Evolutionary conservation across 2,329 filamentous ascomycete species (phyloP).

Genomic region (Stagonosporopsis chrysanthemi): DNA sequence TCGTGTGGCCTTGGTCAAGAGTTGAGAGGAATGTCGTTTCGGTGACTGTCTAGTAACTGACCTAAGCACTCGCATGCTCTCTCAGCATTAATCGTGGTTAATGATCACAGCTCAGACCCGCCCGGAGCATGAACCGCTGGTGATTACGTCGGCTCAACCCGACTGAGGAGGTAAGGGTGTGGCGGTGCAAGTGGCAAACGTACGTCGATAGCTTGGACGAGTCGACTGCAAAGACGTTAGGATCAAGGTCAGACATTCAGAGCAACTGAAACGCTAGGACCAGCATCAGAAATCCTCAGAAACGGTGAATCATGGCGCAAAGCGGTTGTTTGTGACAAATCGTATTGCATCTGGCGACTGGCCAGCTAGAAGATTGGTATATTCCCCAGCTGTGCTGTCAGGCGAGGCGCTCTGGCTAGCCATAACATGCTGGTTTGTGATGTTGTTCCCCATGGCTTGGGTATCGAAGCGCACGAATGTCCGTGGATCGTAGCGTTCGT

Average conservation of each 20-base stretch:
- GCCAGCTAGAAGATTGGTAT: not conserved
- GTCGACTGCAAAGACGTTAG: not conserved
- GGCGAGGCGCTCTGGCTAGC: not conserved
- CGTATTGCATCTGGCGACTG: not conserved
- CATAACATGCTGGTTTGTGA: not conserved
- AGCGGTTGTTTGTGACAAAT: not conserved
- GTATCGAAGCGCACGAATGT: not conserved
- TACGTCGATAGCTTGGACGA: not conserved
- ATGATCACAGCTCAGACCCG: not conserved
- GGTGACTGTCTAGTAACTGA: slow-evolving; percentile 3
- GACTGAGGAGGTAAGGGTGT: not conserved
- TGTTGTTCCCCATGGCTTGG: not conserved
- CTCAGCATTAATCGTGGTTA: not conserved
- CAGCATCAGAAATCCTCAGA: not conserved
- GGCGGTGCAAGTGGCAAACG: not conserved
- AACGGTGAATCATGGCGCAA: not conserved
- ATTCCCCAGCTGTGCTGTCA: not conserved
- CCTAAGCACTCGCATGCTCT: slow-evolving; percentile 2
- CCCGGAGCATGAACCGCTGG: not conserved
- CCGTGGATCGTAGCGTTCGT: not conserved
- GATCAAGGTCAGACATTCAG: not conserved
- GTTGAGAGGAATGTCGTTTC: not conserved
- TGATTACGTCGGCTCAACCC: not conserved
- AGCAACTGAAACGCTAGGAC: not conserved
- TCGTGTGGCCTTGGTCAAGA: not conserved